Evolutionary conservation across 2,329 filamentous ascomycete genomes (phyloP), one percentile per base, ranked within the genome.

Genomic region (Botrytis fabae): DNA sequence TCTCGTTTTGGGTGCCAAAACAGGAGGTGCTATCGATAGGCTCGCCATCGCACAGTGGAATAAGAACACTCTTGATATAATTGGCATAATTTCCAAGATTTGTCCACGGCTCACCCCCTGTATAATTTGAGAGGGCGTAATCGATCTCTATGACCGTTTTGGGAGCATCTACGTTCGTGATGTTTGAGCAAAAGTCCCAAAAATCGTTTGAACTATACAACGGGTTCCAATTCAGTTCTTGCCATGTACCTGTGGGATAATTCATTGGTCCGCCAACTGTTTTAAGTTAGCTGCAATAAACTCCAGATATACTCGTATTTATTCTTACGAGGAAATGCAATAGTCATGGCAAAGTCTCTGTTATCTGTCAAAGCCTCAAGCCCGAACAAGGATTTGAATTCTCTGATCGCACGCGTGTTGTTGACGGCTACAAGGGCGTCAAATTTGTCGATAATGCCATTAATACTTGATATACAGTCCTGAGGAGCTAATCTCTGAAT

Each of bases 241-340:
- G 86, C 86, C 86, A 88, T 7, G 86, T 87, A 38, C 80, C 81
- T 0, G 83, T 85, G 0, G 84, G 83, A 75, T 88, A 88, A 74
- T 83, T 82, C 72, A 86, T 82, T n/a, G 83, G 83, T 0, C 82
- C 83, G n/a, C 83, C 83, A 20, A 85, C 77, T 78, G 62, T 40
- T 51, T 38, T 22, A 12, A 8, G 69, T 76, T 46, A 76, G 70
- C 8, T n/a, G 20, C 35, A 42, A 32, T 42, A 42, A 20, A 57
- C 12, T 8, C 18, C 63, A 35, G 20, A 48, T 6, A 69, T 38
- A 14, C 63, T n/a, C 25, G 40, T 18, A 40, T 0, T 8, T 48
- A 44, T 73, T 57, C 74, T 44, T 72, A 76, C 75, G 75, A 6
- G 85, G 85, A 57, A 83, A 84, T 0, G 83, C 84, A 73, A 87